Evolutionary conservation across 805 yeast genomes (phyloP).

Genomic region (Helenozyma baotianmanensis): DNA sequence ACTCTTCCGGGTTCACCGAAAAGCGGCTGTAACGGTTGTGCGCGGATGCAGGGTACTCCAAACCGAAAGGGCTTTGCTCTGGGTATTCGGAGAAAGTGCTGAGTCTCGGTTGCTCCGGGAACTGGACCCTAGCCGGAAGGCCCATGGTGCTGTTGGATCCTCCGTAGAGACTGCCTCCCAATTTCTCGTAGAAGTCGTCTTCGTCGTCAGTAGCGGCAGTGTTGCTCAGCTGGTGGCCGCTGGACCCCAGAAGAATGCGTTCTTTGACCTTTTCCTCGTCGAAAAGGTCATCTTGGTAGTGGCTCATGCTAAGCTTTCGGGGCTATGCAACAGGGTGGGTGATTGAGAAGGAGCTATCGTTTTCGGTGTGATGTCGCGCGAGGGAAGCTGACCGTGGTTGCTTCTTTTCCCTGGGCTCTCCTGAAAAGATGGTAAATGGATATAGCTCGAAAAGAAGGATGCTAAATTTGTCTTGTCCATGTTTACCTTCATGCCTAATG

Average conservation of each 20-base stretch:
- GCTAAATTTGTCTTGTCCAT: no score
- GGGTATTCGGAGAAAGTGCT: conserved; percentile 5
- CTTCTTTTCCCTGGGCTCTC: no score
- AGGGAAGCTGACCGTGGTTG: no score
- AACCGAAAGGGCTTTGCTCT: conserved; percentile 2
- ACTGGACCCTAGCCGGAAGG: conserved; percentile 5
- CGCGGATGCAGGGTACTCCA: conserved; percentile 14
- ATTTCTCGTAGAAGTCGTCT: conserved; percentile 14
- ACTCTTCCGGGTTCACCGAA: background rate
- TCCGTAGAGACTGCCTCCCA: conserved; percentile 15
- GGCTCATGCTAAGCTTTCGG: conserved; percentile 5
- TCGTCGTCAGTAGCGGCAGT: conserved; percentile 10
- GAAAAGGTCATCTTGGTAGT: conserved; percentile 15
- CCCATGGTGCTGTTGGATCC: conserved; percentile 3
- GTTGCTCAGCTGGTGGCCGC: conserved; percentile 7
- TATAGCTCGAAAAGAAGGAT: no score
- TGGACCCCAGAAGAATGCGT: conserved; percentile 4
- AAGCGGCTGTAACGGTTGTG: conserved; percentile 10
- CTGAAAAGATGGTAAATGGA: no score
- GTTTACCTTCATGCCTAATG: no score
- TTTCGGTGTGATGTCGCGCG: no score
- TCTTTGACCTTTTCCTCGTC: conserved; percentile 11
- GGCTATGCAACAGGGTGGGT: no score
- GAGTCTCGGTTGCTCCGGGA: conserved; percentile 6
- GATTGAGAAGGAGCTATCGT: no score